Percentiles rank a stretch among this genome's conserved stretches.
phyloP scores from a whole-genome alignment of 495 filamentous ascomycete genomes.

The Penicillium roqueforti region DNA sequence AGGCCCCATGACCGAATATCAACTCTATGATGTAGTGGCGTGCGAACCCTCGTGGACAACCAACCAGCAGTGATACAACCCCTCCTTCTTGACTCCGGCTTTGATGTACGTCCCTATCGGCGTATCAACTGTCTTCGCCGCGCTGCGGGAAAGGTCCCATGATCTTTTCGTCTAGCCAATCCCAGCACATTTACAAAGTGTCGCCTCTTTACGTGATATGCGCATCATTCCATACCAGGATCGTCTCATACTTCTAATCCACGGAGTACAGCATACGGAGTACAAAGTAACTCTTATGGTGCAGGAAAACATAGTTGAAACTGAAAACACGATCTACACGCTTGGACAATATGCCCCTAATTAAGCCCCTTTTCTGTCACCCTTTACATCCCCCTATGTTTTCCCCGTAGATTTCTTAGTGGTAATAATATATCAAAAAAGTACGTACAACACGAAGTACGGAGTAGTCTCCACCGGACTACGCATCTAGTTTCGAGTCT shows the following conservation, averaged over 20 bases:
- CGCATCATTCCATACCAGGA: slow-evolving; percentile 11
- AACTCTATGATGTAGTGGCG: slow-evolving; percentile 25
- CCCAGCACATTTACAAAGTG: background rate
- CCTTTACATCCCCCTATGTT: background rate
- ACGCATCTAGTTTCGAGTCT: slow-evolving; percentile 1
- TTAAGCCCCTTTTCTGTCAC: slow-evolving; percentile 17
- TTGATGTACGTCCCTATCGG: slow-evolving; percentile 13
- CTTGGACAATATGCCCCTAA: slow-evolving; percentile 17
- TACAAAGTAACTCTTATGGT: background rate
- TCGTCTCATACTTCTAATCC: background rate
- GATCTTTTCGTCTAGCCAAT: slow-evolving; percentile 7
- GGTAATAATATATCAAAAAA: background rate
- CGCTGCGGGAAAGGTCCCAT: slow-evolving; percentile 15
- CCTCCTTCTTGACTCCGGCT: slow-evolving; percentile 14
- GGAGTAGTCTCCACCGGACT: slow-evolving; percentile 6
- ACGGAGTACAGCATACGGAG: background rate
- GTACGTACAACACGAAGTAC: too few relatives aligned
- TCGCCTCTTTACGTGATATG: slow-evolving; percentile 12
- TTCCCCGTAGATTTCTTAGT: background rate
- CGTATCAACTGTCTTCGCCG: slow-evolving; percentile 9
- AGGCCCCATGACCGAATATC: slow-evolving; percentile 20
- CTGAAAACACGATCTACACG: background rate
- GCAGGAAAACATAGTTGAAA: background rate
- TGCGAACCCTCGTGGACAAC: slow-evolving; percentile 23
- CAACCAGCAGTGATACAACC: slow-evolving; percentile 15